phyloP scores from a whole-genome alignment of 2,329 filamentous ascomycete species.

The Leptographium flavum region DNA sequence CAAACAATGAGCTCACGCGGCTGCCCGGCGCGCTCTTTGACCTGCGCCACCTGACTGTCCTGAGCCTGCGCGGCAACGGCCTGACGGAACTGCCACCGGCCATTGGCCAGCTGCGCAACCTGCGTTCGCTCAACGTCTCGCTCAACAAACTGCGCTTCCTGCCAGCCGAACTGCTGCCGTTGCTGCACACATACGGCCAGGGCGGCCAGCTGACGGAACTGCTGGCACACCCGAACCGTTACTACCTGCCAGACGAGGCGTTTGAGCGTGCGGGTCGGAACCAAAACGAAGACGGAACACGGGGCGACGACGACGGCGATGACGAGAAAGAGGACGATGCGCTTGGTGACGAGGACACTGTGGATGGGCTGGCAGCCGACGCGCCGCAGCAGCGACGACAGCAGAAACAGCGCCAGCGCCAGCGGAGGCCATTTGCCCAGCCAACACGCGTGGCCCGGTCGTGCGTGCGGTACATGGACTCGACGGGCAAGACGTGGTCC shows the following conservation, averaged over 20 bases:
- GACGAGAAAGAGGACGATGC: conserved; percentile 1
- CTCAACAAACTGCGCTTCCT: conserved; percentile 47
- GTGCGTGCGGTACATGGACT: conserved; percentile 11
- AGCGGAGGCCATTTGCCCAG: background rate
- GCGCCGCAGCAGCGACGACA: background rate
- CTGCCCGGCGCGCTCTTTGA: conserved; percentile 49
- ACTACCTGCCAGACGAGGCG: conserved; percentile 23
- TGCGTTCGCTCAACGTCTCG: conserved; percentile 50
- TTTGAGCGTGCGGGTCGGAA: background rate
- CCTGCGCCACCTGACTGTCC: conserved; percentile 44
- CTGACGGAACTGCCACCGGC: conserved; percentile 45
- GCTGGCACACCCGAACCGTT: conserved; percentile 49
- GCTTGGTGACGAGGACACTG: background rate
- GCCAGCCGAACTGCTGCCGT: conserved; percentile 46
- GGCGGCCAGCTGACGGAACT: conserved; percentile 33
- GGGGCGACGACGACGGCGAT: background rate
- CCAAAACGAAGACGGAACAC: background rate
- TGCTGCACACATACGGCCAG: conserved; percentile 25
- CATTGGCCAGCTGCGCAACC: conserved; percentile 41
- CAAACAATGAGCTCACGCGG: conserved; percentile 39
- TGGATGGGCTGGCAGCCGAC: no score
- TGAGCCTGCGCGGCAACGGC: conserved; percentile 51
- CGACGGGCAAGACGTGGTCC: conserved; percentile 5
- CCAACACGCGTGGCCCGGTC: conserved; percentile 6
- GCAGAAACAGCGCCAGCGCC: background rate